A percentile compares a stretch with the other conserved stretches of the same genome.
phyloP scores from a whole-genome alignment of 73 alveolate genomes.

The Breviolum minutum region DNA sequence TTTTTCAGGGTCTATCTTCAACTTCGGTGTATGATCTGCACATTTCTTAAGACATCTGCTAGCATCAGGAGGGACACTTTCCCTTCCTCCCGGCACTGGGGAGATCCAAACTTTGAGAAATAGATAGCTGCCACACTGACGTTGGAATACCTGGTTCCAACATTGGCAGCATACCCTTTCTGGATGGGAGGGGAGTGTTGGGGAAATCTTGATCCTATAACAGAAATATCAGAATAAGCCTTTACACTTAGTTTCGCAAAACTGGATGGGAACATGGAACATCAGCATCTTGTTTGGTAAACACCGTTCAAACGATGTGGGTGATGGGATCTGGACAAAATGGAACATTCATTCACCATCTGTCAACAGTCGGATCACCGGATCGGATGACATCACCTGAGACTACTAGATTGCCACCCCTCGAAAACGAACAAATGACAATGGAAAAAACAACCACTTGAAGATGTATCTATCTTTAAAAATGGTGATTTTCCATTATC shows the following conservation, averaged over 20 bases:
- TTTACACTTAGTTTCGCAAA: too few species aligned
- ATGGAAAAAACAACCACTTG: too few species aligned
- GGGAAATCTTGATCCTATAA: background rate
- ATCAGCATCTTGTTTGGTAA: background rate
- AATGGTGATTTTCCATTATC: too few species aligned
- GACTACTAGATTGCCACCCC: too few species aligned
- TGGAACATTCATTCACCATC: too few species aligned
- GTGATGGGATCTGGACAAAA: too few species aligned
- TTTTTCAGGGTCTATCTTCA: too few species aligned
- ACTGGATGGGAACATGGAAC: too few species aligned
- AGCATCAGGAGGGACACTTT: background rate
- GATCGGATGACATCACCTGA: too few species aligned
- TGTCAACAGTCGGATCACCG: too few species aligned
- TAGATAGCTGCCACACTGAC: conserved; percentile 63
- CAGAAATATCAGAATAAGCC: background rate
- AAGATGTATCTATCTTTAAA: too few species aligned
- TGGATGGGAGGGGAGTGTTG: background rate
- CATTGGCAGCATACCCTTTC: background rate
- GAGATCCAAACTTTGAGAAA: background rate
- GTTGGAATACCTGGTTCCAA: conserved; percentile 11
- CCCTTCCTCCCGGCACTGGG: background rate
- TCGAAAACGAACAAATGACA: too few species aligned
- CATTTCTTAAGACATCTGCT: background rate
- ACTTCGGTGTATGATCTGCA: background rate
- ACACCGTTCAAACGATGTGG: background rate